A percentile compares a stretch with the other conserved stretches of the same genome.
These are phyloP conservation scores for Pilasporangium apinafurcum DNA, from an alignment of 352 stramenopile genomes.

Conservation along the genomic window DNA sequence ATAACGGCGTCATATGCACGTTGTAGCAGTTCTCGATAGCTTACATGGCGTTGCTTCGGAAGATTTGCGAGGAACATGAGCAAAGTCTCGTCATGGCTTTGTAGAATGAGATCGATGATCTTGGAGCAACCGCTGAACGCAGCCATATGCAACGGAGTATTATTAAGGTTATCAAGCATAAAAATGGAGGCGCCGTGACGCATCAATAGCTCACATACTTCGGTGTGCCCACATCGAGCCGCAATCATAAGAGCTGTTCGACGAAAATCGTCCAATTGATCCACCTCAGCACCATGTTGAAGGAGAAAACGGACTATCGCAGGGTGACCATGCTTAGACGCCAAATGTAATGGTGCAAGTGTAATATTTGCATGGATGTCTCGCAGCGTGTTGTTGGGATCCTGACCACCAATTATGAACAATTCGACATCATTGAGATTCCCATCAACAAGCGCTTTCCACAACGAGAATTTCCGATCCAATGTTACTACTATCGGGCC, in stretches of 20 bases:
- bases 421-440: slow-evolving; percentile 41
- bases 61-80: slow-evolving; percentile 35
- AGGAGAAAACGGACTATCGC: slow-evolving; percentile 43
- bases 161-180: slow-evolving; percentile 48
- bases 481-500: too few relatives aligned
- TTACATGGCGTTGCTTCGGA: slow-evolving; percentile 16
- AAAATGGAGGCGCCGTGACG: slow-evolving; percentile 35
- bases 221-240: slow-evolving; percentile 42
- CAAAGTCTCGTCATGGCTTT: slow-evolving; percentile 36
- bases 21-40: slow-evolving; percentile 30
- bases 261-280: slow-evolving; percentile 41
- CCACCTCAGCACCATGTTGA: slow-evolving; percentile 27
- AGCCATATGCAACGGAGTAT: slow-evolving; percentile 63
- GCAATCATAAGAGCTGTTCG: slow-evolving; percentile 57
- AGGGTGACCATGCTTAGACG: slow-evolving; percentile 33
- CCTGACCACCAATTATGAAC: slow-evolving; percentile 59
- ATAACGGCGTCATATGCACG: slow-evolving; percentile 37
- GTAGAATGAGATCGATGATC: slow-evolving; percentile 33
- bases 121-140: slow-evolving; percentile 40
- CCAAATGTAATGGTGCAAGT: slow-evolving; percentile 48
- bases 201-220: slow-evolving; percentile 38
- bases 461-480: slow-evolving; percentile 36
- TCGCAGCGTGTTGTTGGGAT: slow-evolving; percentile 34
- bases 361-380: slow-evolving; percentile 26
- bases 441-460: slow-evolving; percentile 34